phyloP scores from a whole-genome alignment of 2,329 filamentous ascomycete genomes.

The Fusarium pilosicola region DNA sequence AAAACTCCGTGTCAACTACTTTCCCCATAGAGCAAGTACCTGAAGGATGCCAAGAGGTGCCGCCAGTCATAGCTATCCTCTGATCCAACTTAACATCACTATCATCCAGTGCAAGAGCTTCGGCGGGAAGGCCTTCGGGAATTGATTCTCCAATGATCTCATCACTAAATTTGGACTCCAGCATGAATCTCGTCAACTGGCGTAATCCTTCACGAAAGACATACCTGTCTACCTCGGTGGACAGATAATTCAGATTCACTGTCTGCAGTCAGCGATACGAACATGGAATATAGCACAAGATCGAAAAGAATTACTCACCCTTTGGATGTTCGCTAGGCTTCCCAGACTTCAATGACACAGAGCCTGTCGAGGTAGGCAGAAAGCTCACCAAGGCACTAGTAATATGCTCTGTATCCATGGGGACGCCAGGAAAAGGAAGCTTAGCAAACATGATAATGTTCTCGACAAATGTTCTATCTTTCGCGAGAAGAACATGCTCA shows the following conservation, averaged over 20 bases:
- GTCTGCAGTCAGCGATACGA: neutral
- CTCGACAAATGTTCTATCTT: slow-evolving; percentile 37
- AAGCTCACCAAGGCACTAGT: slow-evolving; percentile 38
- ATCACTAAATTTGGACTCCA: slow-evolving; percentile 30
- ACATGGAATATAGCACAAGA: no score
- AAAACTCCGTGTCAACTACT: slow-evolving; percentile 66
- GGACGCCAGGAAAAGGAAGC: slow-evolving; percentile 36
- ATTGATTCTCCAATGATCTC: slow-evolving; percentile 38
- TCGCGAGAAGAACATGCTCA: slow-evolving; percentile 47
- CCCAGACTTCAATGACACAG: slow-evolving; percentile 32
- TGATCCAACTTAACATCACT: slow-evolving; percentile 37
- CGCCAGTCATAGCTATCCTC: slow-evolving; percentile 30
- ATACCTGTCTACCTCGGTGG: slow-evolving; percentile 41
- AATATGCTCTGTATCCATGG: slow-evolving; percentile 37
- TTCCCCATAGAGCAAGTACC: slow-evolving; percentile 65
- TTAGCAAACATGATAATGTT: slow-evolving; percentile 40
- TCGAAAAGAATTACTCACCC: slow-evolving; percentile 14
- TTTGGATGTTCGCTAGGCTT: slow-evolving; percentile 35
- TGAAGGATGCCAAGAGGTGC: slow-evolving; percentile 63
- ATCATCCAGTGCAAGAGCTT: slow-evolving; percentile 29
- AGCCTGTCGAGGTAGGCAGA: slow-evolving; percentile 41
- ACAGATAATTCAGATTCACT: slow-evolving; percentile 41
- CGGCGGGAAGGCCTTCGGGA: slow-evolving; percentile 17
- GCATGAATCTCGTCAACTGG: slow-evolving; percentile 38
- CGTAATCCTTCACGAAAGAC: slow-evolving; percentile 39